Evolutionary conservation across 192 early-diverging fungal genomes (phyloP), one percentile per base, ranked within the genome.

Genomic region (Entophlyctis luteolus): DNA sequence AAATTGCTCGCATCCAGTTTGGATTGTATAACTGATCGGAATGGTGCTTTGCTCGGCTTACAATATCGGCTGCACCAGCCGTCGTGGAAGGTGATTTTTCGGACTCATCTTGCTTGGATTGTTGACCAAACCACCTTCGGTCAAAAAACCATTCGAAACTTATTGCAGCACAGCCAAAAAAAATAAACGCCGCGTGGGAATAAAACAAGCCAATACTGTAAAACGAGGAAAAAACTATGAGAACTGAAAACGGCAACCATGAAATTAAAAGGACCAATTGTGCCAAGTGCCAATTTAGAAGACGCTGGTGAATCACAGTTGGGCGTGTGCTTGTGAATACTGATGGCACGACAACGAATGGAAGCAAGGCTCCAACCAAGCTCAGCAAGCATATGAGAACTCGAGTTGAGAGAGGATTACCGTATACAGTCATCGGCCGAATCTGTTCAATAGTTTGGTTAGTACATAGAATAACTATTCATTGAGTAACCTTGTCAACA

Each of bases 251-350:
- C 16, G 58, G 58, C 39, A 45, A 8, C 58, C 58, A 60, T 8
- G 58, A n/a, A 6, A 60, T 60, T 2, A 60, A 16, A 45, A 42
- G 10, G 8, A 20, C 58, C 37, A 60, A 5, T 45, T 60, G 58
- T 23, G 37, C 39, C 25, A 60, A 23, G 32, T 60, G 58, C 58
- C 58, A 60, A 31, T 60, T 38, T 20, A 60, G 39, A 32, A 60
- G 27, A 46, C 47, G 2, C 8, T 60, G 35, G 58, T 20, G 58
- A 36, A 46, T n/a, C 39, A 23, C 31, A 22, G 35, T 20, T 4
- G 22, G 25, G 25, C 18, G 14, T 20, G 58, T 60, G 35, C 39
- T 60, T 42, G 37, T 60, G 29, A 57, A 57, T 12, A 29, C 2
- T 14, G 35, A 38, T 10, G 18, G 3, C 22, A 60, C 20, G 3